Evolutionary conservation across 2,329 filamentous ascomycete species (phyloP).

Genomic region (Lasiodiplodia gonubiensis): DNA sequence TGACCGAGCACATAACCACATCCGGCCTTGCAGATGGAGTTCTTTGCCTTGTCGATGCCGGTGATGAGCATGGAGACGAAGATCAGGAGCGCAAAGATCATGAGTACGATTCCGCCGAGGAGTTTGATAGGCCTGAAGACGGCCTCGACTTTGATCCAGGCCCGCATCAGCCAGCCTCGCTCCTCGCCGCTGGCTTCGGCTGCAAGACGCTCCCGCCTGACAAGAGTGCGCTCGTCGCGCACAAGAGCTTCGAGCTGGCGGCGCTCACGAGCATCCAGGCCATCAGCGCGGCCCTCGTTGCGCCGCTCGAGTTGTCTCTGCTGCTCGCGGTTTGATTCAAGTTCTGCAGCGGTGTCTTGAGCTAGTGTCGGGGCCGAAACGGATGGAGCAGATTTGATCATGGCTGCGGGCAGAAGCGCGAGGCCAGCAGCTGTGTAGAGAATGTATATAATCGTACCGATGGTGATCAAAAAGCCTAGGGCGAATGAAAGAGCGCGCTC

Average conservation of each 20-base stretch:
- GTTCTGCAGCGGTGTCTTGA: conserved; percentile 76
- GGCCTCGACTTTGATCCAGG: conserved; percentile 81
- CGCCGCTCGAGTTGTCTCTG: conserved; percentile 90
- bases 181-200: conserved; percentile 80
- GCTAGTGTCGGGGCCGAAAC: conserved; percentile 81
- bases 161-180: conserved; percentile 72
- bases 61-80: conserved; percentile 96
- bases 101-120: conserved; percentile 77
- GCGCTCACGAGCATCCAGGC: conserved; percentile 81
- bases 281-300: conserved; percentile 74
- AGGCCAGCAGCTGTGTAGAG: conserved; percentile 89
- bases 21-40: conserved; percentile 86
- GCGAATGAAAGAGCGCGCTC: conserved; percentile 92
- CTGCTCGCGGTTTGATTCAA: conserved; percentile 87
- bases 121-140: conserved; percentile 89
- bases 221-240: conserved; percentile 89
- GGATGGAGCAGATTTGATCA: conserved; percentile 90
- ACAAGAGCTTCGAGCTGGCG: conserved; percentile 86
- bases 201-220: conserved; percentile 85
- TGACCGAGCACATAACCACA: conserved; percentile 91
- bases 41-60: conserved; percentile 93
- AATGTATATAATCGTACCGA: conserved; percentile 85
- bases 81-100: conserved; percentile 75
- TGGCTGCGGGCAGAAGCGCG: conserved; percentile 83
- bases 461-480: conserved; percentile 82